Base-by-base conservation (phyloP, 305 asterid species). In the Rubia balearica region DNA sequence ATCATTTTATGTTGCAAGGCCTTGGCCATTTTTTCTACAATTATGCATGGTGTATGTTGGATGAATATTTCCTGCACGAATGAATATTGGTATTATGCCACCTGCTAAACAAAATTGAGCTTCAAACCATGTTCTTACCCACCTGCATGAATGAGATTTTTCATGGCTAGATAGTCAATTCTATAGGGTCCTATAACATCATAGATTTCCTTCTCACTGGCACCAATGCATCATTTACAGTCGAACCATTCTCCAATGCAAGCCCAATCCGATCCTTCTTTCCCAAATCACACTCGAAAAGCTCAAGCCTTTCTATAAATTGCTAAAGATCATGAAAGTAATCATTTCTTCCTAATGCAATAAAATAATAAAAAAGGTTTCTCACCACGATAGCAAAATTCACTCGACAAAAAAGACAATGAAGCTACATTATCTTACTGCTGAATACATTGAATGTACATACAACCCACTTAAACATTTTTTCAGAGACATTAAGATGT, bases 241-340 rank as follows among this genome's bases (percentile, higher is more conserved):
- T 65, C 0, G 98, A 89, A 63, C 96, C 89, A 65, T 84, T 86
- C 33, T 89, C 95, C 69, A 92, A 69, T 19, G 96, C 96, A 6
- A 86, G 88, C 62, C 45, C 75, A 69, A 92, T 87, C 82, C 59
- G 86, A 62, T 83, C 81, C 65, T 69, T 84, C 80, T 86, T 82
- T 90, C 89, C 96, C 82, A 88, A 80, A 79, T 92, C 98, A 76
- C 95, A 92, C 78, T 89, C 97, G 80, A 90, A 95, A 70, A 90
- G 86, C 81, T 90, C 94, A 82, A 90, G 89, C 89, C 85, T 90
- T 82, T 92, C 98, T 85, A 82, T 88, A 81, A 96, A 97, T 92
- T 97, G 90, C 97, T 92, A 90, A 86, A 90, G 83, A 82, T 86
- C 90, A 87, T 78, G 83, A 73, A 75, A 61, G 75, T 49, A 72